A percentile compares a stretch with the other conserved stretches of the same genome.
Evolutionary conservation across 768 basidiomycete species (phyloP).

Genomic region (Russula virescens): DNA sequence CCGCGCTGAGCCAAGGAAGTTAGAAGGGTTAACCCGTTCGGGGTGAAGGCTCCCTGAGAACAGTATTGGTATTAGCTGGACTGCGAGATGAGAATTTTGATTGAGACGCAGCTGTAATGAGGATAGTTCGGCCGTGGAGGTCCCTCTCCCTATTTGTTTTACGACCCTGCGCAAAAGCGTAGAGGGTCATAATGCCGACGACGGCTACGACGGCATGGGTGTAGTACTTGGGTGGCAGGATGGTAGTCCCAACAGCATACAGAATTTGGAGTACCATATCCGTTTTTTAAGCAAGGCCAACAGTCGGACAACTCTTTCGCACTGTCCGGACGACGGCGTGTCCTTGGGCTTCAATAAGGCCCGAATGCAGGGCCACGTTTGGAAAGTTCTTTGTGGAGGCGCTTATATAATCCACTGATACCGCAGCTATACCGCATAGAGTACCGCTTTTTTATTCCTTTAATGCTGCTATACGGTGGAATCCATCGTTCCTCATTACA

Average conservation of each 20-base stretch:
- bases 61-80: not conserved
- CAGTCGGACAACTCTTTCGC: not conserved
- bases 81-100: not conserved
- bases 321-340: too few relatives aligned
- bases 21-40: constrained; percentile 62
- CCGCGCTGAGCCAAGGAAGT: constrained; percentile 65
- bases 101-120: constrained; percentile 56
- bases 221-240: constrained; percentile 55
- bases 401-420: not conserved
- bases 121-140: constrained; percentile 62
- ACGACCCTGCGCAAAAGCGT: constrained; percentile 61
- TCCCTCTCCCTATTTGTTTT: constrained; percentile 69
- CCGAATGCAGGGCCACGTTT: too few relatives aligned
- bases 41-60: constrained; percentile 66
- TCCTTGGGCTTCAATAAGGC: too few relatives aligned
- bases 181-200: constrained; percentile 42
- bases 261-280: constrained; percentile 52
- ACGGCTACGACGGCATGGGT: constrained; percentile 45
- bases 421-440: too few relatives aligned
- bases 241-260: constrained; percentile 34
- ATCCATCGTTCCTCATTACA: not conserved
- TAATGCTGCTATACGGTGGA: not conserved
- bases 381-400: too few relatives aligned
- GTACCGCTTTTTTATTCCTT: not conserved
- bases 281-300: too few relatives aligned